Percentiles rank a stretch among this genome's conserved stretches.
These are phyloP conservation scores for Aspergillus sp. DNA, from an alignment of 2,329 filamentous ascomycete species.

Conservation along the genomic window DNA sequence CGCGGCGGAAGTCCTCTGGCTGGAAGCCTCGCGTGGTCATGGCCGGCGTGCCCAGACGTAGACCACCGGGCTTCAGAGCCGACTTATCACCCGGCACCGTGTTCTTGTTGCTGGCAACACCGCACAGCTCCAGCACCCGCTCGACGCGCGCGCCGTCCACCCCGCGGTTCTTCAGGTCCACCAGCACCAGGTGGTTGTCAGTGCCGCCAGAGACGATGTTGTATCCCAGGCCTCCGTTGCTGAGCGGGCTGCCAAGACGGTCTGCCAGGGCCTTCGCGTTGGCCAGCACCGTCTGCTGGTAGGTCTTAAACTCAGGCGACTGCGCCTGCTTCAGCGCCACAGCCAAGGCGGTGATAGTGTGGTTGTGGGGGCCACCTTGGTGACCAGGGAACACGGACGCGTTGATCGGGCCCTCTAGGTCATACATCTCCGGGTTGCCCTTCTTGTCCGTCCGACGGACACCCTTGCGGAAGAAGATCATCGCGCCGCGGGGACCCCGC, in stretches of 20 bases:
- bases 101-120: conserved; percentile 99
- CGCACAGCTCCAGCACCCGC: conserved; percentile 85
- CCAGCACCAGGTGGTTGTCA: conserved; percentile 94
- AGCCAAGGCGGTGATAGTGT: conserved; percentile 96
- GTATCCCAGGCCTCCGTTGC: conserved; percentile 72
- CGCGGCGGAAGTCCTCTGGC: conserved; percentile 82
- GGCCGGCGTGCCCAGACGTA: conserved; percentile 92
- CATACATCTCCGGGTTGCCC: conserved; percentile 85
- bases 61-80: conserved; percentile 86
- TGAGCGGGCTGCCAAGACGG: conserved; percentile 69
- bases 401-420: conserved; percentile 95
- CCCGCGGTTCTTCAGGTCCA: conserved; percentile 83
- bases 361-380: conserved; percentile 98
- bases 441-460: conserved; percentile 90
- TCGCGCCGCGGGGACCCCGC: conserved; percentile 93
- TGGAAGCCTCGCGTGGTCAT: conserved; percentile 97
- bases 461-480: conserved; percentile 99
- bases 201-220: conserved; percentile 94
- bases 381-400: conserved; percentile 99
- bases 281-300: conserved; percentile 87
- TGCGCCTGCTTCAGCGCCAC: conserved; percentile 95
- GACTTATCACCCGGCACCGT: conserved; percentile 95
- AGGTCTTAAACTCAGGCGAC: conserved; percentile 85
- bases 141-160: conserved; percentile 93
- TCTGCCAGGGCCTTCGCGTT: conserved; percentile 91